phyloP scores from a whole-genome alignment of 805 yeast genomes.

The Candida glaebosa region DNA sequence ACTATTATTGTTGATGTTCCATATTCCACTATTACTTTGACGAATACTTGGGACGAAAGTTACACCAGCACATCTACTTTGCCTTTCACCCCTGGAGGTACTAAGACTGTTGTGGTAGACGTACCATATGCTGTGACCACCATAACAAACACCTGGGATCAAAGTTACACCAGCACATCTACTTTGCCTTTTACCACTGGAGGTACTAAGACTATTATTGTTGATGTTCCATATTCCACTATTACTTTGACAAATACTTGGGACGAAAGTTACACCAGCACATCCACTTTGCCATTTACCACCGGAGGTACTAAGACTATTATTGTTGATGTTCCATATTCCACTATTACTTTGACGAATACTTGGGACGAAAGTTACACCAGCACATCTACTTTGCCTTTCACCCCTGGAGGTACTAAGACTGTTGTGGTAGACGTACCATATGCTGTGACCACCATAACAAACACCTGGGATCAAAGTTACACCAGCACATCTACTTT shows the following conservation, averaged over 20 bases:
- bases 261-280: constrained; percentile 5
- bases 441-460: constrained; percentile 5
- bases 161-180: constrained; percentile 5
- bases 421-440: constrained; percentile 12
- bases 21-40: constrained; percentile 5
- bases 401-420: constrained; percentile 10
- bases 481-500: not conserved
- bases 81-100: constrained; percentile 9
- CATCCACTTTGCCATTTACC: constrained; percentile 10
- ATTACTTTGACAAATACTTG: constrained; percentile 7
- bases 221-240: constrained; percentile 9
- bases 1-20: constrained; percentile 12
- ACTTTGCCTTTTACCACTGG: constrained; percentile 11
- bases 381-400: constrained; percentile 10
- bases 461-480: constrained; percentile 5
- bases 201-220: constrained; percentile 12
- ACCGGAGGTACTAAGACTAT: constrained; percentile 12
- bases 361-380: constrained; percentile 3
- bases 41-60: constrained; percentile 8
- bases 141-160: constrained; percentile 7
- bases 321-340: constrained; percentile 10
- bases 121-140: constrained; percentile 9
- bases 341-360: constrained; percentile 8
- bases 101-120: constrained; percentile 12
- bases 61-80: constrained; percentile 9